Base-by-base conservation (phyloP, 2,329 filamentous ascomycete genomes). In the Xylariomycetidae sp. region DNA sequence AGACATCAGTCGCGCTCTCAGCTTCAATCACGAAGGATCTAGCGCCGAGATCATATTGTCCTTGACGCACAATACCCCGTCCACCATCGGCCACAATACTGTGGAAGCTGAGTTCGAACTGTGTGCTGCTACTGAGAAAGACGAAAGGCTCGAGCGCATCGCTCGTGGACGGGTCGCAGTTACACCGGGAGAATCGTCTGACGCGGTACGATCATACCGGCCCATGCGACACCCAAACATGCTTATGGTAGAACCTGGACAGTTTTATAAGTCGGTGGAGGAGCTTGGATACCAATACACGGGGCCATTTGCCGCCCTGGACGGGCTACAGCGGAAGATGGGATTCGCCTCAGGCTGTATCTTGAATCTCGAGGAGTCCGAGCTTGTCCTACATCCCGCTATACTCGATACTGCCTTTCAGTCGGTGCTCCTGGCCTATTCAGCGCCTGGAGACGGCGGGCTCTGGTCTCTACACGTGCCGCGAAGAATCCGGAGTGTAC, bases 351-450 rank as follows among this genome's bases (percentile, higher is more conserved):
- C 33, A 2, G 43, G 40, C 10, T 34, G 20, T 9, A 40, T 44
- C 4, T 19, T 15, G 5, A 18, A 16, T 23, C n/a, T 32, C 13
- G 28, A 37, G 23, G 4, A n/a, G 6, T 35, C 33, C 2, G n/a
- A 28, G 3, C 16, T 48, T 1, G n/a, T 47, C 1, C 9, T 50
- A 3, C 49, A 52, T 29, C 49, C 48, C 1, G 50, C 39, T 1
- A 13, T 27, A 5, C 32, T 53, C 1, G 50, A 54, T 32, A 43
- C 44, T 18, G 35, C 50, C 0, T 37, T 52, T 14, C 47, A 51
- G 15, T 35, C 43, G n/a, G 19, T 46, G 2, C 20, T 57, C 1
- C 29, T 45, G 1, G 32, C 40, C 1, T 14, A 26, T 4, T 25
- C 19, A 10, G 25, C 30, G 8, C 42, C 42, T 2, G 12, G 29